These are phyloP conservation scores for Akanthomyces lecanii DNA, from an alignment of 2,329 filamentous ascomycete species.

Conservation along the genomic window DNA sequence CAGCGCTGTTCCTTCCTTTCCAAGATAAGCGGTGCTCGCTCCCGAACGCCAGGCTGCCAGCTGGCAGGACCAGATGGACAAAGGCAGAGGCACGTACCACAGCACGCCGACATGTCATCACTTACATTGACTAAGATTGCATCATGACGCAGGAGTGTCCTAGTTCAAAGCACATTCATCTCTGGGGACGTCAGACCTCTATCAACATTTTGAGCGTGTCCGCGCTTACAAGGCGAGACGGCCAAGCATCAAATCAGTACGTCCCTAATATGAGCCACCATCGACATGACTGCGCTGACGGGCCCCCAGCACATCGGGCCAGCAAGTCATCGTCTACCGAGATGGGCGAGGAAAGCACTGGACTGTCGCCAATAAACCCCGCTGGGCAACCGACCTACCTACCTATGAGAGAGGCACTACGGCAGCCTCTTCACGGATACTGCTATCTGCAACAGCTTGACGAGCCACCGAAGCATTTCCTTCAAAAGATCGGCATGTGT, in stretches of 20 bases:
- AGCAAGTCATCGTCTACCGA: too few relatives aligned
- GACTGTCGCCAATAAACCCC: too few relatives aligned
- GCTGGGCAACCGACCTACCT: too few relatives aligned
- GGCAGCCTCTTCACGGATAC: too few relatives aligned
- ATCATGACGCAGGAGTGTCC: neutral
- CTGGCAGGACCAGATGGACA: neutral
- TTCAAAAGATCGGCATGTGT: too few relatives aligned
- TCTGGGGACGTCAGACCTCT: neutral
- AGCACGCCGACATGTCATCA: neutral
- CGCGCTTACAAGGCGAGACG: neutral
- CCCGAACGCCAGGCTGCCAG: neutral
- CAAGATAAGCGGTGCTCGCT: neutral
- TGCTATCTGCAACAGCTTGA: too few relatives aligned
- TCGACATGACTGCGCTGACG: neutral
- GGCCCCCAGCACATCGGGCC: too few relatives aligned
- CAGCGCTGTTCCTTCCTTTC: neutral
- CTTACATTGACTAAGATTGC: neutral
- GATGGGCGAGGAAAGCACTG: too few relatives aligned
- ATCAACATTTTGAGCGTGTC: neutral
- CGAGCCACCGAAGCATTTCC: too few relatives aligned
- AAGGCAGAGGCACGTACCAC: neutral
- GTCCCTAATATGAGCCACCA: neutral
- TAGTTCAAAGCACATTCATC: neutral
- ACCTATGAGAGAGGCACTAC: too few relatives aligned
- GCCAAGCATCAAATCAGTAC: neutral